Base-by-base conservation (phyloP, 2,329 filamentous ascomycete species). In the Ramularia collo-cygni region DNA sequence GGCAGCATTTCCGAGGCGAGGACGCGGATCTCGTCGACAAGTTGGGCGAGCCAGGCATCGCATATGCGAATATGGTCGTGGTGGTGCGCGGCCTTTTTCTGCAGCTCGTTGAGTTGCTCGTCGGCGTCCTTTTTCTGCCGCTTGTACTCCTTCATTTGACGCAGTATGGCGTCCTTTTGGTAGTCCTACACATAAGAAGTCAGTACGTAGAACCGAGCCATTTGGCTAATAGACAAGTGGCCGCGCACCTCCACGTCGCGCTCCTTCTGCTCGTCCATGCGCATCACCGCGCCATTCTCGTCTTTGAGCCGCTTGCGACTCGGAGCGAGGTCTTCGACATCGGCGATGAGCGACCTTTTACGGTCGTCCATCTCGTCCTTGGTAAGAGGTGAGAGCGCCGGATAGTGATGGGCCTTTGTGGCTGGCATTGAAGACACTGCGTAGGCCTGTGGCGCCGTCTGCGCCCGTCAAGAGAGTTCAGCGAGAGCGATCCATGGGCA, bases 331-430 rank as follows among this genome's bases (percentile, higher is more conserved):
- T 95, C 87, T 64, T 92, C 85, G 59, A 78, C 71, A 62, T 83
- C 84, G 67, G 78, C 76, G 56, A 83, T 76, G 62, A 88, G 85
- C 62, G 88, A 84, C 78, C 92, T 81, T 78, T 98, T 98, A 78
- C 92, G 87, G 74, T 96, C 92, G 77, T 98, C 92, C 90, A 96
- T 98, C 78, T 92, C 95, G 73, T 80, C 74, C 70, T 85, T 75
- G 76, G 81, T 81, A 65, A 75, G 67, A 71, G 86, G 83, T 74
- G 84, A 79, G 77, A 80, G 43, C 40, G 50, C 49, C 72, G 83
- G 77, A 77, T 79, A 37, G 38, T 52, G 39, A 32, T 35, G 36
- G 34, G 53, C 40, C 44, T 50, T 51, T 37, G 50, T 51, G 48
- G 54, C 50, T 47, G 50, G 45, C 52, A 57, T 55, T 51, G 44